phyloP scores from a whole-genome alignment of 495 filamentous ascomycete genomes.

The Aspergillus hancockii region DNA sequence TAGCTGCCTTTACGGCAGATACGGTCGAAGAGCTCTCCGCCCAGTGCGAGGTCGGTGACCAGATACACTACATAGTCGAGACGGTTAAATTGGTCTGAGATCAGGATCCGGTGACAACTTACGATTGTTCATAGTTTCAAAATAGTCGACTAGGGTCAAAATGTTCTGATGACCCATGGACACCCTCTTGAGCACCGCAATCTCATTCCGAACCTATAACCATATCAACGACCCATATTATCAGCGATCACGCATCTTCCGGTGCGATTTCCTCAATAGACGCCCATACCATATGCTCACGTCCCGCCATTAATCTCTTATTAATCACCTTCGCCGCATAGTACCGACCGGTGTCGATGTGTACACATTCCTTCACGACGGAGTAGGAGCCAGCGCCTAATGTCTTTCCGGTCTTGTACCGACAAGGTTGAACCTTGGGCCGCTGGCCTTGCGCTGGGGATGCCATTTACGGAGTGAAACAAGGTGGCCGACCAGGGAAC shows the following conservation, averaged over 20 bases:
- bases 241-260: conserved; percentile 1
- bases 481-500: neutral
- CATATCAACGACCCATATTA: neutral
- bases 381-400: conserved; percentile 95
- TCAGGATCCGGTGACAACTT: conserved; percentile 23
- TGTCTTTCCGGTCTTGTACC: conserved; percentile 99
- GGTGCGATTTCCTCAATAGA: no score
- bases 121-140: conserved; percentile 99
- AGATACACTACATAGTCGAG: conserved; percentile 68
- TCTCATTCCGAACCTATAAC: conserved; percentile 89
- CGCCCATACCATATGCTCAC: conserved; percentile 89
- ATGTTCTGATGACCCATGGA: conserved; percentile 99
- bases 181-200: conserved; percentile 91
- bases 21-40: conserved; percentile 95
- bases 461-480: conserved; percentile 34
- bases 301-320: conserved; percentile 94
- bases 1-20: conserved; percentile 98
- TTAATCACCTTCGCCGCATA: conserved; percentile 99
- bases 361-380: conserved; percentile 99
- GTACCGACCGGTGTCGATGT: conserved; percentile 96
- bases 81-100: neutral
- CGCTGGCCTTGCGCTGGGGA: conserved; percentile 41
- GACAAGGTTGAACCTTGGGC: conserved; percentile 72
- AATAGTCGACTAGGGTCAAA: conserved; percentile 95
- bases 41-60: conserved; percentile 94